Evolutionary conservation across 2,329 filamentous ascomycete species (phyloP), one percentile per base, ranked within the genome.

Genomic region (Rhynchosporium graminicola): DNA sequence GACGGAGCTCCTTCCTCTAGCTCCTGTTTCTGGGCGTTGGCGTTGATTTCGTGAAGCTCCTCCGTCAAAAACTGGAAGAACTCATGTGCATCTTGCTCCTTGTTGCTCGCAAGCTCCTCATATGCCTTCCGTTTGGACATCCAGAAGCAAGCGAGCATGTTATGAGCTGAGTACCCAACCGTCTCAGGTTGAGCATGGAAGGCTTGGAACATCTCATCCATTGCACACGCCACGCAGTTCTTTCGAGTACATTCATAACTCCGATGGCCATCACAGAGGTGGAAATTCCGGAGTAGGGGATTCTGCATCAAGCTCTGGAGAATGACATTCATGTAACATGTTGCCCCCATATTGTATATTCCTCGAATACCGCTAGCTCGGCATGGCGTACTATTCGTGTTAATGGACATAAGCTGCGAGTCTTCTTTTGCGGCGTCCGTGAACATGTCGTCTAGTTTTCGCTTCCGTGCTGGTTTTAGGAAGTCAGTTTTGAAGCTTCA

Each of bases 341-440:
- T 98, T 63, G 96, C 92, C n/a, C 94, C 95, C 75, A 97, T 94
- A 73, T 98, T 99, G 77, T 96, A 97, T 64, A 99, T 89, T 38
- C 94, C 94, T 42, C 95, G 87, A 45, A 97, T 85, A 9, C 95
- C 94, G 68, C 89, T 92, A 20, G 92, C 92, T 61, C 91, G 87
- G 74, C 94, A 97, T 12, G 92, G 90, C 6, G 91, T 88, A 62
- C 87, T 84, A 33, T 84, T 88, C 12, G 92, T 93, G 73, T 97
- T 96, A 64, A 82, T 82, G 46, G 87, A 83, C 67, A 97, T 88
- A 70, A 91, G 92, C 60, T 86, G 82, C 62, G 91, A 86, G 66
- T 94, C 90, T 63, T 93, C 89, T 68, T 86, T 87, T 33, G 82
- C 76, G 13, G 83, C 78, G 64, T 88, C 87, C 38, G 80, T 80